phyloP scores from a whole-genome alignment of 768 basidiomycete species.

The Ramaria sp. region DNA sequence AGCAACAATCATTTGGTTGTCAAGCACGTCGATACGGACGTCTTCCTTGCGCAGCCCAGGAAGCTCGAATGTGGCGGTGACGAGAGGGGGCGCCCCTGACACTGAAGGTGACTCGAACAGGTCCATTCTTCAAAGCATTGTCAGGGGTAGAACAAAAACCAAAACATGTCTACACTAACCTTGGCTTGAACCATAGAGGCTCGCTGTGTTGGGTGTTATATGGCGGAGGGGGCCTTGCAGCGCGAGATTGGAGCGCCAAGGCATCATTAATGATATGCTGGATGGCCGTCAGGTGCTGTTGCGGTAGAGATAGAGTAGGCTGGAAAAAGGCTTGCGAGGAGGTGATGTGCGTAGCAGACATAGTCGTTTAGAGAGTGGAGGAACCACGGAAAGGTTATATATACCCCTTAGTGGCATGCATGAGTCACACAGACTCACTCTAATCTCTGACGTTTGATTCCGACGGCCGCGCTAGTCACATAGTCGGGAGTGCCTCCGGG shows the following conservation, averaged over 20 bases:
- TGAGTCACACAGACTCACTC: neutral
- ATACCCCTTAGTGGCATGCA: neutral
- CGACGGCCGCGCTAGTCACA: too few species aligned
- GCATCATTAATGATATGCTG: conserved; percentile 2
- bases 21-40: conserved; percentile 40
- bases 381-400: neutral
- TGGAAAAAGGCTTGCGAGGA: conserved; percentile 1
- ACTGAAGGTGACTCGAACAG: neutral
- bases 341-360: neutral
- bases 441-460: too few species aligned
- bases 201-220: neutral
- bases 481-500: too few species aligned
- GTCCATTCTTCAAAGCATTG: conserved; percentile 1
- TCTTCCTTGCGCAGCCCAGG: conserved; percentile 44
- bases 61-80: conserved; percentile 48
- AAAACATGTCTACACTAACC: neutral
- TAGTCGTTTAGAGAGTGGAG: neutral
- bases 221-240: neutral
- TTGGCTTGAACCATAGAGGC: neutral
- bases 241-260: neutral
- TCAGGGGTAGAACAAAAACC: neutral
- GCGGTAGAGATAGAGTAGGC: neutral
- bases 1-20: conserved; percentile 39
- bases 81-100: conserved; percentile 26
- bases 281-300: conserved; percentile 1